phyloP scores from a whole-genome alignment of 139 green algal genomes.

The Picochlorum sp. region DNA sequence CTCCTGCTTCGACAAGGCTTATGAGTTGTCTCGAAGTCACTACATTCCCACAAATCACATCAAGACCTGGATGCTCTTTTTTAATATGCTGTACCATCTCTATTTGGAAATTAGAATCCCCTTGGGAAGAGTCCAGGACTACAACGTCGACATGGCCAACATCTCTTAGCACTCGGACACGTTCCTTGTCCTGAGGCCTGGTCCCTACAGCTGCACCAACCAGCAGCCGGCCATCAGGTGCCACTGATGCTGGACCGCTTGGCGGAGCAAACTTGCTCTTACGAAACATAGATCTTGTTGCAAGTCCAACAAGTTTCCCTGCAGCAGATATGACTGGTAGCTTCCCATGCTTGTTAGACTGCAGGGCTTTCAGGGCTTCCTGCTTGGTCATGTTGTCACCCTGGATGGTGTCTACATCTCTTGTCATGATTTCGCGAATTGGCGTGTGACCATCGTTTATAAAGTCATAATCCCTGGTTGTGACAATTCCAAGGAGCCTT shows the following conservation, averaged over 20 bases:
- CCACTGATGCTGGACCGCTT: conserved; percentile 42
- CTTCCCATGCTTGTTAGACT: conserved; percentile 39
- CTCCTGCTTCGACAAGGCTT: conserved; percentile 61
- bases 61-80: conserved; percentile 63
- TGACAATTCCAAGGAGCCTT: conserved; percentile 80
- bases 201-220: conserved; percentile 86
- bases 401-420: conserved; percentile 42
- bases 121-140: conserved; percentile 82
- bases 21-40: conserved; percentile 50
- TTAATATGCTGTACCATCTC: conserved; percentile 91
- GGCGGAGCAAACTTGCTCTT: conserved; percentile 16
- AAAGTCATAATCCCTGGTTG: conserved; percentile 70
- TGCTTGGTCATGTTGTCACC: conserved; percentile 16
- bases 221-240: conserved; percentile 53
- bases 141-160: conserved; percentile 62
- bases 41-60: conserved; percentile 95
- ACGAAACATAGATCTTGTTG: conserved; percentile 47
- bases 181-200: conserved; percentile 61
- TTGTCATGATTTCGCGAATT: conserved; percentile 71
- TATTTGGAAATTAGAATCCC: conserved; percentile 82
- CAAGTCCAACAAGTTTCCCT: conserved; percentile 60
- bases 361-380: conserved; percentile 41
- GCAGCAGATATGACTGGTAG: conserved; percentile 59
- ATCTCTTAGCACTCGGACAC: conserved; percentile 41
- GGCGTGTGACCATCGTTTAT: conserved; percentile 49